Base-by-base conservation (phyloP, 768 basidiomycete genomes). In the Mycena rosella region DNA sequence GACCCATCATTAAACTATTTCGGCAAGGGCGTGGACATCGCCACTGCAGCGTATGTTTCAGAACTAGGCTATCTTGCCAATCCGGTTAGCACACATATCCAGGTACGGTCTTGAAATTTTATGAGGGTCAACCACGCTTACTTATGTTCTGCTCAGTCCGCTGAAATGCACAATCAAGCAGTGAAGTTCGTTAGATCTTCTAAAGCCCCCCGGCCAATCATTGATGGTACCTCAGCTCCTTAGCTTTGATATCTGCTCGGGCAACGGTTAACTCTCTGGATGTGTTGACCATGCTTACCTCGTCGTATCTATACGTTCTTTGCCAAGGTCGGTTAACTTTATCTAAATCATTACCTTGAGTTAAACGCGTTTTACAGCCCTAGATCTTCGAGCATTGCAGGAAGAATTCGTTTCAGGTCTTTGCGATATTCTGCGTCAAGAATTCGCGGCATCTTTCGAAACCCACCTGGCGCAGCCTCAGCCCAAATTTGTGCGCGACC, bases 111-210 rank as follows among this genome's bases (percentile, higher is more conserved):
- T 11, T 44, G 20, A 5, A 8, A 44, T 6, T 44, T 44, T 20
- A 10, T 42, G 5, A 22, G 20, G 42, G 42, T 7, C 18, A 3
- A 44, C n/a, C 18, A n/a, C n/a, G n/a, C n/a, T n/a, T 44, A 44
- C 18, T n/a, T 20, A n/a, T 15, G n/a, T 44, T 6, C 14, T n/a
- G 7, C 18, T 44, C n/a, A 51, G 77, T 91, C 90, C 3, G 93
- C 93, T 5, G 93, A 95, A 78, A 91, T 94, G 86, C 91, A 93
- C 72, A 95, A 95, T 73, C 93, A 94, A 76, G 89, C 92, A 13
- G 87, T 94, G 75, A 95, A 94, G 91, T 91, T 71, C 74, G 89
- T 79, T 45, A 24, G 9, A 15, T 48, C 29, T 24, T 36, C 17
- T 36, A 10, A 30, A 20, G 1, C 24, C 20, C 32, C 8, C 18